phyloP scores from a whole-genome alignment of 1,284 basidiomycete genomes.

The Moniliophthora roreri region DNA sequence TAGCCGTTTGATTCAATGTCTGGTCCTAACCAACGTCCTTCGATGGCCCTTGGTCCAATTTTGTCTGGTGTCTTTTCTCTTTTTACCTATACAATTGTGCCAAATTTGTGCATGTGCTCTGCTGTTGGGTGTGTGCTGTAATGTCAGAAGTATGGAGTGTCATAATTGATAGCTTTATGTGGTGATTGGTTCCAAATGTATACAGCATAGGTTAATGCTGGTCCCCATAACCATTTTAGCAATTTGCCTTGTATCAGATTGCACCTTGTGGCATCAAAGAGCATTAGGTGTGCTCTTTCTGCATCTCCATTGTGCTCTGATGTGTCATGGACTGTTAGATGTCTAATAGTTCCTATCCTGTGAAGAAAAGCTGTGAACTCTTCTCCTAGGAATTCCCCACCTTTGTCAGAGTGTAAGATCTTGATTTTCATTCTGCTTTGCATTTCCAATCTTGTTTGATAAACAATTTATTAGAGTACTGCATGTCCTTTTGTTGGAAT shows the following conservation, averaged over 20 bases:
- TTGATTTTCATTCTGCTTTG: constrained; percentile 15
- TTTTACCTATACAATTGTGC: background rate
- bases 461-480: constrained; percentile 17
- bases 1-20: background rate
- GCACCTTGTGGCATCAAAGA: constrained; percentile 19
- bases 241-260: constrained; percentile 19
- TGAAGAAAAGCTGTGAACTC: constrained; percentile 21
- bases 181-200: constrained; percentile 5
- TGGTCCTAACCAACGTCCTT: background rate
- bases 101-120: background rate
- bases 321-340: constrained; percentile 28
- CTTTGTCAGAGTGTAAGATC: constrained; percentile 23
- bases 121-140: too few relatives aligned
- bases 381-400: constrained; percentile 22
- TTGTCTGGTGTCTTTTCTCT: background rate
- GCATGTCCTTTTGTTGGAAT: constrained; percentile 18
- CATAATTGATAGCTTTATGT: background rate
- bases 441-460: constrained; percentile 11
- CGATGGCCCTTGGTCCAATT: background rate
- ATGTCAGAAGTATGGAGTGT: too few relatives aligned
- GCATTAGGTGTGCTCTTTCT: constrained; percentile 27
- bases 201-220: constrained; percentile 18
- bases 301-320: constrained; percentile 30
- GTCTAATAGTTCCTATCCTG: constrained; percentile 21
- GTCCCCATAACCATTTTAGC: constrained; percentile 22